Evolutionary conservation across 768 basidiomycete species (phyloP), one percentile per base, ranked within the genome.

Genomic region (Favolaschia claudopus): DNA sequence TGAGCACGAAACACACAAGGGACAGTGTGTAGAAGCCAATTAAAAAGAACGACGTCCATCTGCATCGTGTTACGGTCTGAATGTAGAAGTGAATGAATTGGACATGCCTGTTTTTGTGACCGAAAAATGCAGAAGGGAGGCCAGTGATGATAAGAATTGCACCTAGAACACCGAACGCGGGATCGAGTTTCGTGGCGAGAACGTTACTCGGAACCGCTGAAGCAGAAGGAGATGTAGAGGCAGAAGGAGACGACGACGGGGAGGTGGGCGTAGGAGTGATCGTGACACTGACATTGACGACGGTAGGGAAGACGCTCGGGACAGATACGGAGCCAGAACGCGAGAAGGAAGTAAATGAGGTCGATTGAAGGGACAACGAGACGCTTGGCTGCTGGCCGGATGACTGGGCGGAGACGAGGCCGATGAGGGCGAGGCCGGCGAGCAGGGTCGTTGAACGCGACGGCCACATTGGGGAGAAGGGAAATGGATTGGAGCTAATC

Each of bases 1-100:
- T 93, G 67, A 99, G 85, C 63, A 93, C 89, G 68, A 93, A 79
- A 70, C 93, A 93, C 68, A 91, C 86, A 63, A 97, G 85, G 22
- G 94, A 85, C 40, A 95, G 80, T 40, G 92, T 86, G 76, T 97
- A 98, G 75, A 94, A 94, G 37, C 94, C 93, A 61, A 92, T 89
- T 67, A 98, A 81, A 76, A 97, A 96, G 79, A 96, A 91, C 13
- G 95, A 95, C 19, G 92, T 92, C 92, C 93, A 94, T 70, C 47
- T 47, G 29, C 14, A 33, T 0, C 13, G 32, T 15, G 49, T 58
- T 25, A 49, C 32, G 13, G 38, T 32, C 28, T 61, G 24, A 20
- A 32, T 56, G 24, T 15, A 24, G 33, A 17, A 24, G 25, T 31
- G 34, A 27, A 31, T 20, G 31, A 2, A n/a, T 27, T 20, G 7